Base-by-base conservation (phyloP, 371 early-diverging fungal genomes). In the Parasitella parasitica region DNA sequence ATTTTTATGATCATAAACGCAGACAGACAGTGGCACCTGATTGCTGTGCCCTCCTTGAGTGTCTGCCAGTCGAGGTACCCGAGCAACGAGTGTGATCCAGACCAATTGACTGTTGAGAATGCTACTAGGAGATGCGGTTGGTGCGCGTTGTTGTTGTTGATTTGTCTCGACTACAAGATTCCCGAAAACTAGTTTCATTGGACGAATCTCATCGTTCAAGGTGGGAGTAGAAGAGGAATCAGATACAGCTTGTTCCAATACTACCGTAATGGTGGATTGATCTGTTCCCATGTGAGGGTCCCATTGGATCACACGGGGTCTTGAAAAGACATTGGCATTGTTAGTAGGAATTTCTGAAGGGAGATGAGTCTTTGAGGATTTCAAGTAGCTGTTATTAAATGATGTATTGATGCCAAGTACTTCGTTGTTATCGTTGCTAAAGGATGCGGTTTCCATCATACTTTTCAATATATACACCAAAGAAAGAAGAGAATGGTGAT, bases 271-370 rank as follows among this genome's bases (percentile, higher is more conserved):
- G 1, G 66, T 65, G 1, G 66, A 59, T 35, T 51, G 50, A 38
- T 59, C 59, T 59, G 66, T 59, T 13, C 60, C 66, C 46, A 65
- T 59, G 27, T 65, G 66, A 20, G 66, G 66, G 27, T 65, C 66
- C 59, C 60, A 65, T 50, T 65, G 66, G 24, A 65, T 59, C 6
- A 65, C 66, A 15, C 66, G 53, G 22, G 66, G 60, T 49, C 57
- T 32, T 30, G 38, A 13, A 55, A 28, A 52, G n/a, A 36, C 38
- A 6, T 52, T 32, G 18, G 30, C 9, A 30, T 28, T n/a, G n/a
- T n/a, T 30, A 7, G 34, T 27, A 20, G 57, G 57, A n/a, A 35
- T 57, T 24, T 16, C 28, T 13, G 48, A 18, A 5, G 48, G 16
- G 24, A 57, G 28, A 24, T 57, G 48, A 16, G 22, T 46, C 6